Conservation (phyloP, 208 protist genomes). For the Kentomonas sorsogonicus region DNA sequence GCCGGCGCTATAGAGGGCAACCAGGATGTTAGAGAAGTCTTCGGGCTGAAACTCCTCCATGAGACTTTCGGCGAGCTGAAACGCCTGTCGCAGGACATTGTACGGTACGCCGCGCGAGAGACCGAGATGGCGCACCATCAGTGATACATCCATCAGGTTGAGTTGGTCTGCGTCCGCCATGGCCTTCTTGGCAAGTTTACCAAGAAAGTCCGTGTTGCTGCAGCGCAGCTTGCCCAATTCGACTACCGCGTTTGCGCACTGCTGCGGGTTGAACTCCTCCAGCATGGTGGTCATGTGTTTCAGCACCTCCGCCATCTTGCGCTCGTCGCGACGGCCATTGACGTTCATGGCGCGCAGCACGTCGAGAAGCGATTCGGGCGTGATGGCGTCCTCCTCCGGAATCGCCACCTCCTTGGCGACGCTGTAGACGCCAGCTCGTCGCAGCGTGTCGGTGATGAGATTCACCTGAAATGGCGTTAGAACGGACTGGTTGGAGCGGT, state of each 20-base stretch:
- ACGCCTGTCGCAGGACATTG: constrained; percentile 34
- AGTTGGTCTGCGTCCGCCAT: constrained; percentile 50
- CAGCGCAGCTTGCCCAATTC: constrained; percentile 67
- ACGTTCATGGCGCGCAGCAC: constrained; percentile 74
- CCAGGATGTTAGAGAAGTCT: constrained; percentile 66
- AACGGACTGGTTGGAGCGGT: constrained; percentile 61
- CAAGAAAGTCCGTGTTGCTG: constrained; percentile 52
- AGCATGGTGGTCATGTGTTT: constrained; percentile 49
- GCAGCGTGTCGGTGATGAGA: constrained; percentile 69
- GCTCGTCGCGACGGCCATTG: constrained; percentile 65
- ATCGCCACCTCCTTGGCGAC: constrained; percentile 58
- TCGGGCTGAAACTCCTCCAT: constrained; percentile 64
- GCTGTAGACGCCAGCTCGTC: constrained; percentile 53
- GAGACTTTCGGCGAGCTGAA: constrained; percentile 38
- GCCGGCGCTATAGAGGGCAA: constrained; percentile 24
- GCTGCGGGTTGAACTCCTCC: constrained; percentile 68
- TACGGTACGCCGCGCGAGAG: constrained; percentile 63
- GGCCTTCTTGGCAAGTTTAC: constrained; percentile 45
- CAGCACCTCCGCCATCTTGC: constrained; percentile 51
- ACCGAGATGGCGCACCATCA: too few species aligned
- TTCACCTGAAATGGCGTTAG: constrained; percentile 79
- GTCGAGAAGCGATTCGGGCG: constrained; percentile 66
- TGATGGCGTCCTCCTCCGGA: constrained; percentile 68
- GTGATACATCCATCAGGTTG: constrained; percentile 51
- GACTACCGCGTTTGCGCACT: constrained; percentile 45